A percentile compares a stretch with the other conserved stretches of the same genome.
Evolutionary conservation across 1,139 yeast genomes (phyloP).

Genomic region (Citeromyces hawaiiensis): DNA sequence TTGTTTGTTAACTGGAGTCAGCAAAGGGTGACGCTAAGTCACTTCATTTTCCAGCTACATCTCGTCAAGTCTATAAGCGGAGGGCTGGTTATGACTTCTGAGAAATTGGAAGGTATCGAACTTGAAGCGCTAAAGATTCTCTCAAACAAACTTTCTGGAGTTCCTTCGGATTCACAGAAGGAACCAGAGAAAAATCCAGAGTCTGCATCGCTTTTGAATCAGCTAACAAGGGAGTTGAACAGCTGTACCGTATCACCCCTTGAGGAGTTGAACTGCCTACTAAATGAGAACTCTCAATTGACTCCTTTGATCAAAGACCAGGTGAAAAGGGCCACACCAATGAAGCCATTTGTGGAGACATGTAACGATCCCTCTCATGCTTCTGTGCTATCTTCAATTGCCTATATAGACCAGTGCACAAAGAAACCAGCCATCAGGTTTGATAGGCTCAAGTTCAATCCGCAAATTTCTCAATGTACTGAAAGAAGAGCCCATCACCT

Average conservation of each 20-base stretch:
- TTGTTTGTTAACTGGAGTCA: neutral
- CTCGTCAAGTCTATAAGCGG: neutral
- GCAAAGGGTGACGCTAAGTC: neutral
- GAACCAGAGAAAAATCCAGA: neutral
- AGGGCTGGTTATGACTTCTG: neutral
- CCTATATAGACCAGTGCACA: neutral
- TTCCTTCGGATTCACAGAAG: neutral
- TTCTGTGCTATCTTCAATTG: neutral
- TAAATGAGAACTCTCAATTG: neutral
- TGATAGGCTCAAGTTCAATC: neutral
- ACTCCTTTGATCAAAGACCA: neutral
- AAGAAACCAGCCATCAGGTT: neutral
- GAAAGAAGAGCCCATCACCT: slow-evolving; percentile 42
- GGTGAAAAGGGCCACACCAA: neutral
- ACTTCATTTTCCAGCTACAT: neutral
- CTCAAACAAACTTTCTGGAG: neutral
- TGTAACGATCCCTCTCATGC: neutral
- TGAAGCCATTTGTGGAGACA: neutral
- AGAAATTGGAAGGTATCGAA: neutral
- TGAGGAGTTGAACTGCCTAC: neutral
- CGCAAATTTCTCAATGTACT: slow-evolving; percentile 21
- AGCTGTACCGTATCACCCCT: neutral
- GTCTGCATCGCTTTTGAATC: neutral
- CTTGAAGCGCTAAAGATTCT: neutral
- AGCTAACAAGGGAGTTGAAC: neutral